Evolutionary conservation across 305 asterid genomes (phyloP), one percentile per base, ranked within the genome.

Genomic region (Galium porrigens): DNA sequence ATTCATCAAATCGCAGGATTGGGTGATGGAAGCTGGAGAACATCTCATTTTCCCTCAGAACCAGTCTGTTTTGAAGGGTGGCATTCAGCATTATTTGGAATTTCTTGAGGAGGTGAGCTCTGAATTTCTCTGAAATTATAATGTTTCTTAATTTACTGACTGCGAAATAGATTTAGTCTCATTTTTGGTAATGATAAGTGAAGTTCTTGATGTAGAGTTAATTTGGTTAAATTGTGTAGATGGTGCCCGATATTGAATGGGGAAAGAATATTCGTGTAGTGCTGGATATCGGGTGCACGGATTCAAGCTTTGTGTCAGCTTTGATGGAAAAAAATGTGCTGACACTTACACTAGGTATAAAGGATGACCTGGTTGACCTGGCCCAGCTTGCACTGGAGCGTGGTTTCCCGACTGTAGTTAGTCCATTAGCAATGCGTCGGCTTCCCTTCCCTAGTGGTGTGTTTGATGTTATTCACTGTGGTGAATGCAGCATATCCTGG

Each of bases 171-270:
- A 8, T 55, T 39, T 10, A 27, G 37, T 51, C 32, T 59, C 61
- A 74, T 41, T 41, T 73, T 37, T n/a, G 33, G 53, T 52, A 46
- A 34, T 64, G 61, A 58, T 33, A 53, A 27, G 51, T 2, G 68
- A 55, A 63, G 61, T 67, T 64, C 61, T 75, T 73, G 58, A 68
- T 64, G 39, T 72, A 66, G 65, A 64, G 64, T 20, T 64, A 56
- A 36, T 72, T 64, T 78, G 71, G 48, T 69, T 65, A 81, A 70
- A 69, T 70, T 69, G 65, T 77, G 56, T 81, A 91, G 98, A 88
- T 91, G 95, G 98, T 81, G 61, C 96, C 98, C n/a, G 96, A 91
- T 81, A 85, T 91, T 60, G 95, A 84, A 78, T 91, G 96, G 98
- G 98, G 98, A 55, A 88, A 85, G 73, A 88, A 91, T 70, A 86